A percentile compares a stretch with the other conserved stretches of the same genome.
Conservation (phyloP, 495 filamentous ascomycete genomes). For the Saxophila tyrrhenica region DNA sequence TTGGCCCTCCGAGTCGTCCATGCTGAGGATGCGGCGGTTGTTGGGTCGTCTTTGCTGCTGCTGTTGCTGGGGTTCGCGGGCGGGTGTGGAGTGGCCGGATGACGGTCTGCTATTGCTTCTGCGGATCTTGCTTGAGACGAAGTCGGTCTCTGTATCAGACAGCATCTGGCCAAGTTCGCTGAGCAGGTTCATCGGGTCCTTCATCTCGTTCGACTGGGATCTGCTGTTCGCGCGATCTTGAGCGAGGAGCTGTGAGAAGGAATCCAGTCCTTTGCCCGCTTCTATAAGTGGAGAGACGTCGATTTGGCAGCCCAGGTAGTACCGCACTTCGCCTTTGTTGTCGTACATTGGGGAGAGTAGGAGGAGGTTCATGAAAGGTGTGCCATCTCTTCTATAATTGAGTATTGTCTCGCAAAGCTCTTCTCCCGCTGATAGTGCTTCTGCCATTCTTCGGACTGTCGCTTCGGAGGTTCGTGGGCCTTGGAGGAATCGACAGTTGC, state of each 20-base stretch:
- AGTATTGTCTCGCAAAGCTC: conserved; percentile 58
- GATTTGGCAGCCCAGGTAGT: conserved; percentile 53
- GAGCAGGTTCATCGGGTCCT: conserved; percentile 14
- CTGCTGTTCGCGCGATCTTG: conserved; percentile 23
- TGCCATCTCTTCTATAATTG: conserved; percentile 56
- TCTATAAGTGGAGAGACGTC: conserved; percentile 49
- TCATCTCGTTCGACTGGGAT: conserved; percentile 1
- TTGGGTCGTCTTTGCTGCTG: background rate
- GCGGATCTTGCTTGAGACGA: conserved; percentile 5
- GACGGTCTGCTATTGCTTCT: background rate
- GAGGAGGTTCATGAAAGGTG: conserved; percentile 54
- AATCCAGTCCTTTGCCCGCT: conserved; percentile 46
- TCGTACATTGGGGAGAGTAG: conserved; percentile 53
- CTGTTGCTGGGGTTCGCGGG: background rate
- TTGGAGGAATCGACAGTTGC: conserved; percentile 54
- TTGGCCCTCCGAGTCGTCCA: conserved; percentile 22
- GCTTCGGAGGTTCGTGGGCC: conserved; percentile 44
- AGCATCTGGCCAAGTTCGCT: conserved; percentile 26
- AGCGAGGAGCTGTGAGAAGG: conserved; percentile 37
- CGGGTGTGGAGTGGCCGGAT: background rate
- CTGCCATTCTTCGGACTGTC: conserved; percentile 44
- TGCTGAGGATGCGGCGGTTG: conserved; percentile 20
- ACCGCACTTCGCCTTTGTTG: conserved; percentile 44
- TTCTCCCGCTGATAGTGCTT: conserved; percentile 43
- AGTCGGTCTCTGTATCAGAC: conserved; percentile 26